Conservation (phyloP, 176 grass and related monocot genomes). For the Triticum dicoccoides region DNA sequence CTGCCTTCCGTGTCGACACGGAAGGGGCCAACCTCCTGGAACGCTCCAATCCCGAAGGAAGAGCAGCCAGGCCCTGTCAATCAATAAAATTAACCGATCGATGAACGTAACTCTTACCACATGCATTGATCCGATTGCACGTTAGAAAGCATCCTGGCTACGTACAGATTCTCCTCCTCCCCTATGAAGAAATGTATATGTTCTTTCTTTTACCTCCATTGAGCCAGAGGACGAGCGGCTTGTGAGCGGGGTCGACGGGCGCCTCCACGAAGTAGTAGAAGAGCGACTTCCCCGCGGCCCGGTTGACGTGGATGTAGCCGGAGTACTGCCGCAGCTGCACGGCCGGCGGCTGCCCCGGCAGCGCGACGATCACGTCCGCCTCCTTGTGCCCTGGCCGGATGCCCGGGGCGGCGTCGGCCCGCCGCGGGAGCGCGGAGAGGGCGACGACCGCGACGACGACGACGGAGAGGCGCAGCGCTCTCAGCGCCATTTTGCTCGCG, state of each 20-base stretch:
- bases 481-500: constrained; percentile 1
- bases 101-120: not conserved
- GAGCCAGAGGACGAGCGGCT: constrained; percentile 66
- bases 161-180: not conserved
- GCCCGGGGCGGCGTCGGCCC: constrained; percentile 14
- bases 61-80: constrained; percentile 70
- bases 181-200: not conserved
- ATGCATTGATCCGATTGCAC: not conserved
- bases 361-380: constrained; percentile 42
- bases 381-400: constrained; percentile 31
- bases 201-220: constrained; percentile 51
- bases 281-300: constrained; percentile 33
- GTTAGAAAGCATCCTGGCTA: not conserved
- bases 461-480: constrained; percentile 26
- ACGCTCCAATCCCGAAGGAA: constrained; percentile 49
- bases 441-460: constrained; percentile 31
- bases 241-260: constrained; percentile 7
- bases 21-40: constrained; percentile 62
- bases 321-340: constrained; percentile 41
- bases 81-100: not conserved
- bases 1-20: constrained; percentile 54
- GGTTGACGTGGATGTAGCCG: constrained; percentile 50
- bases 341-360: constrained; percentile 50
- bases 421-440: constrained; percentile 11
- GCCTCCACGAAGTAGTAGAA: constrained; percentile 84